Conservation (phyloP, 2,329 filamentous ascomycete genomes). For the Fusarium tanahbumbuense region DNA sequence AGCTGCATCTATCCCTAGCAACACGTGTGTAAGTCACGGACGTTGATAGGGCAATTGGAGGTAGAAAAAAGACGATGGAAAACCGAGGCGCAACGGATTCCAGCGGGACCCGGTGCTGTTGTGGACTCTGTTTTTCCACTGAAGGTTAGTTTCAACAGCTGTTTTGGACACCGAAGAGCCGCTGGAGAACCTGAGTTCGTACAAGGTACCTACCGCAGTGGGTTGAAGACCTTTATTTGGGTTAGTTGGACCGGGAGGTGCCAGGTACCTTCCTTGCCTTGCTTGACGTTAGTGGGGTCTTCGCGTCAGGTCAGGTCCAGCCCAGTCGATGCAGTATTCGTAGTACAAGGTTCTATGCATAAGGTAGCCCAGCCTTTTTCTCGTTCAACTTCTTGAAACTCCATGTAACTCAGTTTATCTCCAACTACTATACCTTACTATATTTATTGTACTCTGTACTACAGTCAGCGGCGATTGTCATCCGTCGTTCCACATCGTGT, state of each 20-base stretch:
- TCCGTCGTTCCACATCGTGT: background rate
- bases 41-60: slow-evolving; percentile 38
- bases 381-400: slow-evolving; percentile 18
- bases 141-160: slow-evolving; percentile 23
- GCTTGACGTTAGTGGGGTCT: slow-evolving; percentile 18
- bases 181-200: slow-evolving; percentile 17
- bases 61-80: background rate
- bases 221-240: background rate
- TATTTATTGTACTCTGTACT: background rate
- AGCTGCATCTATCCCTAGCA: slow-evolving; percentile 8
- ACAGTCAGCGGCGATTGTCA: background rate
- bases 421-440: background rate
- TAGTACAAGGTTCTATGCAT: slow-evolving; percentile 5
- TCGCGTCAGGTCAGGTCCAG: slow-evolving; percentile 23
- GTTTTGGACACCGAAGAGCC: slow-evolving; percentile 23
- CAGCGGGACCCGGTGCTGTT: slow-evolving; percentile 6
- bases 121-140: slow-evolving; percentile 12
- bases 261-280: slow-evolving; percentile 17
- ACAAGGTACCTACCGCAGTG: background rate
- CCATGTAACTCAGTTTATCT: slow-evolving; percentile 7
- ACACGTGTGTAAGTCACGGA: slow-evolving; percentile 33
- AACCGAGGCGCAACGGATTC: slow-evolving; percentile 10
- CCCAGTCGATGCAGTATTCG: slow-evolving; percentile 13
- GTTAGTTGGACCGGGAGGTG: background rate
- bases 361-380: slow-evolving; percentile 31